Conservation (phyloP, 352 stramenopile species). For the Globisporangium heterothallicum region DNA sequence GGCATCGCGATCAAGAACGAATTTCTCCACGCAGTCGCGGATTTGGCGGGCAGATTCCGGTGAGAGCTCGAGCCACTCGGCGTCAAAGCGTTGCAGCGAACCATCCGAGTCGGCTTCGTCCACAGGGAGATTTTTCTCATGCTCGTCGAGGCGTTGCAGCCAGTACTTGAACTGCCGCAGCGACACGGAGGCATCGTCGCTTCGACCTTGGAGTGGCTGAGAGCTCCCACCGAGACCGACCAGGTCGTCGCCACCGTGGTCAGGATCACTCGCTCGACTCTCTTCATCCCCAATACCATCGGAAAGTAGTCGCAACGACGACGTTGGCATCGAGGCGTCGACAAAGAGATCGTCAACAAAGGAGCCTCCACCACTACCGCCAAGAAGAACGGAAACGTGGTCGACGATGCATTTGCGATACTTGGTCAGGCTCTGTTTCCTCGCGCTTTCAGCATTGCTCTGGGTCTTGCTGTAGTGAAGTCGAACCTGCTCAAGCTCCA, state of each 20-base stretch:
- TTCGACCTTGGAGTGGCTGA: too few species aligned
- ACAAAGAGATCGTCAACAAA: conserved; percentile 1
- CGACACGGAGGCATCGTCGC: background rate
- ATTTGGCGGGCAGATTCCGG: conserved; percentile 18
- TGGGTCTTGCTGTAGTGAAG: conserved; percentile 3
- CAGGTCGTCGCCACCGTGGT: too few species aligned
- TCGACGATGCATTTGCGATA: conserved; percentile 7
- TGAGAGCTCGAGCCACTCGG: conserved; percentile 24
- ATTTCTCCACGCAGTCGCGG: conserved; percentile 21
- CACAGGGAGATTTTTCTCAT: conserved; percentile 15
- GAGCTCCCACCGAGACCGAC: too few species aligned
- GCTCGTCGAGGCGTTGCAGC: conserved; percentile 18
- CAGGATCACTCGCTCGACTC: background rate
- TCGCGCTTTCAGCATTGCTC: background rate
- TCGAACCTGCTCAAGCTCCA: conserved; percentile 9
- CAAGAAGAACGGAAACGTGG: background rate
- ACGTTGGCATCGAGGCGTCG: background rate
- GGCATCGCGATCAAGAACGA: conserved; percentile 15
- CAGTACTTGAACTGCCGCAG: conserved; percentile 19
- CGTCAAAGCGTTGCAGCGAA: conserved; percentile 18
- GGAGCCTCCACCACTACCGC: background rate
- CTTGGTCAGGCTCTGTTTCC: conserved; percentile 4
- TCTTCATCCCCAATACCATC: background rate
- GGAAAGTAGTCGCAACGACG: background rate
- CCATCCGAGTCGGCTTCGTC: conserved; percentile 7